These are phyloP conservation scores for Cyberlindnera euphorbiae DNA, from an alignment of 805 yeast species.

Conservation along the genomic window DNA sequence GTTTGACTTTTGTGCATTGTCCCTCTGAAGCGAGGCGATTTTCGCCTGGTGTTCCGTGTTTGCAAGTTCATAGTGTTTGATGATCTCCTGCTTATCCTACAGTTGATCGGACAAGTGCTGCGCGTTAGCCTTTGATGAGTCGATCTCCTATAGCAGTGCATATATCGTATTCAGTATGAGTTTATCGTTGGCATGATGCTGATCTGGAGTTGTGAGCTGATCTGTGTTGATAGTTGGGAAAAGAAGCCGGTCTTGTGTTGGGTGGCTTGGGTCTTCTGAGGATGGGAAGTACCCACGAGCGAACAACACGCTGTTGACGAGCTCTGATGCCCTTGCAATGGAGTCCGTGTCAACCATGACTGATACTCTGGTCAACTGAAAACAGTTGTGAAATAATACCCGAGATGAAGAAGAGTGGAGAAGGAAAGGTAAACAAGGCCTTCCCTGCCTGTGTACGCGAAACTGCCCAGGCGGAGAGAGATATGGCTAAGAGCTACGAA, in stretches of 20 bases:
- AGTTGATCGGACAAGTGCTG: conserved; percentile 8
- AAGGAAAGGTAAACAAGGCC: neutral
- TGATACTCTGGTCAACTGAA: too few relatives aligned
- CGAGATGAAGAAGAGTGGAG: too few relatives aligned
- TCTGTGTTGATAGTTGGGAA: conserved; percentile 4
- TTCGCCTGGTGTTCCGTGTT: conserved; percentile 5
- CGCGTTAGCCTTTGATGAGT: conserved; percentile 9
- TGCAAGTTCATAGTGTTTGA: conserved; percentile 9
- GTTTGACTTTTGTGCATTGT: neutral
- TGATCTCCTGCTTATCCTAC: conserved; percentile 11
- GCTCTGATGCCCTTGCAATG: conserved; percentile 12
- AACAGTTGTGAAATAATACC: too few relatives aligned
- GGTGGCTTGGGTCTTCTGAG: neutral
- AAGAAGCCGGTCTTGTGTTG: conserved; percentile 3
- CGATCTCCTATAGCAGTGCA: conserved; percentile 14
- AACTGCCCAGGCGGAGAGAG: too few relatives aligned
- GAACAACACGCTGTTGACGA: conserved; percentile 12
- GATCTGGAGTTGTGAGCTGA: conserved; percentile 1
- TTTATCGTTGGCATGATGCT: conserved; percentile 6
- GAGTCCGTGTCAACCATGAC: conserved; percentile 12
- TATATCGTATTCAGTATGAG: conserved; percentile 15
- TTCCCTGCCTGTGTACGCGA: too few relatives aligned
- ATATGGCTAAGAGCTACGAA: too few relatives aligned
- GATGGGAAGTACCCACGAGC: conserved; percentile 16
- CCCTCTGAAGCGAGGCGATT: conserved; percentile 1